Evolutionary conservation across 2,329 filamentous ascomycete species (phyloP).

Genomic region (Lachnellula subtilissima): DNA sequence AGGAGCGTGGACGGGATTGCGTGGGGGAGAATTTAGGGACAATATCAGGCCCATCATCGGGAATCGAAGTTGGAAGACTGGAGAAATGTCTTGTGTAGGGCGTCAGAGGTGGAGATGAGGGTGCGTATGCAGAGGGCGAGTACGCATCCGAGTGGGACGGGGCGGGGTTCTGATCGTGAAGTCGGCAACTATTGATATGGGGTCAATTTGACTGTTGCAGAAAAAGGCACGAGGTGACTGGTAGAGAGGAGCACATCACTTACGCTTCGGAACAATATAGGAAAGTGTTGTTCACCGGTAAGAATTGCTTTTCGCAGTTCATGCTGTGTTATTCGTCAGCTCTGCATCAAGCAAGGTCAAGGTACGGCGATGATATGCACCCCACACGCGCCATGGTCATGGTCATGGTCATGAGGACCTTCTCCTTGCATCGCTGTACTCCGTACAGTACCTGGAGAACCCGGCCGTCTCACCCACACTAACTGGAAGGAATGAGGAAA

Average conservation of each 20-base stretch:
- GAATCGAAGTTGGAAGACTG: constrained; percentile 38
- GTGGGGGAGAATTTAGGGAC: constrained; percentile 60
- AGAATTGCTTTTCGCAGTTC: constrained; percentile 63
- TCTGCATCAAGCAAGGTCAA: not conserved
- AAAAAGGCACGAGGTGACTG: constrained; percentile 3
- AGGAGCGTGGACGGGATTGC: constrained; percentile 52
- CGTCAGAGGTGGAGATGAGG: constrained; percentile 31
- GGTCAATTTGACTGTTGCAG: constrained; percentile 21
- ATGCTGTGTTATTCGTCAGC: constrained; percentile 43
- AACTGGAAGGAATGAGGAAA: constrained; percentile 4
- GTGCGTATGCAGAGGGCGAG: constrained; percentile 15
- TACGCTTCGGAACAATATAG: constrained; percentile 62
- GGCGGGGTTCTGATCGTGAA: constrained; percentile 25
- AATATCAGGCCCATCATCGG: constrained; percentile 54
- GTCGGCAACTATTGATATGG: constrained; percentile 20
- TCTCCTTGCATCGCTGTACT: not conserved
- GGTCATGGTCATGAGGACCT: constrained; percentile 1
- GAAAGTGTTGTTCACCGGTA: constrained; percentile 51
- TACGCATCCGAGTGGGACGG: constrained; percentile 12
- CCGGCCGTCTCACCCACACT: not conserved
- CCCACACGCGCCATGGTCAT: constrained; percentile 14
- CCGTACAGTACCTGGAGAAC: constrained; percentile 7
- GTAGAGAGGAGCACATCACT: constrained; percentile 29
- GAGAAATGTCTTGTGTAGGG: constrained; percentile 21
- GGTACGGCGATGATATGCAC: constrained; percentile 14